Conservation (phyloP, 371 early-diverging fungal genomes). For the Coemansia sp. region DNA sequence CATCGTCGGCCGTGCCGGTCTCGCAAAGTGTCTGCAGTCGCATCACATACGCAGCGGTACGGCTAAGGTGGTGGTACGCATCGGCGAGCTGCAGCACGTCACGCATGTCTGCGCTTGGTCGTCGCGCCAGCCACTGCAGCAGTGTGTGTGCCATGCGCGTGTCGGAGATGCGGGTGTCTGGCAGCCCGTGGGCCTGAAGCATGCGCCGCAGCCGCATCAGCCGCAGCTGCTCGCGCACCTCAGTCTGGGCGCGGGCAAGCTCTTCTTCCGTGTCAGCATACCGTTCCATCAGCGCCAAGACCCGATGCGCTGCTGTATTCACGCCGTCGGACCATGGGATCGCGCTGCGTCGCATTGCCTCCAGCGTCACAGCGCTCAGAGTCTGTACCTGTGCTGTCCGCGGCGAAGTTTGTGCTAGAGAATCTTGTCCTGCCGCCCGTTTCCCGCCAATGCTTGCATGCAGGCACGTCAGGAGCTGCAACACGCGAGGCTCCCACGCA, state of each 20-base stretch:
- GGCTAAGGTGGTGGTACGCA: conserved; percentile 58
- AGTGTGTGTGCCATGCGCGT: conserved; percentile 50
- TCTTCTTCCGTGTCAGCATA: conserved; percentile 12
- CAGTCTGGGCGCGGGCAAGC: conserved; percentile 22
- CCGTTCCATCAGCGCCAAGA: conserved; percentile 9
- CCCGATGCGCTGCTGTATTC: conserved; percentile 44
- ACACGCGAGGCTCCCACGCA: conserved; percentile 56
- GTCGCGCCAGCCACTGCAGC: conserved; percentile 36
- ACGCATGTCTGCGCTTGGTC: conserved; percentile 46
- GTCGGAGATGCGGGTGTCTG: conserved; percentile 56
- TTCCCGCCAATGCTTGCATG: conserved; percentile 6
- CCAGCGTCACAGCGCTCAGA: conserved; percentile 47
- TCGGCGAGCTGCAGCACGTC: conserved; percentile 61
- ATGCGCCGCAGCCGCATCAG: conserved; percentile 58
- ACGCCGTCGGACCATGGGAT: conserved; percentile 58
- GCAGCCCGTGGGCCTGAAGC: conserved; percentile 56
- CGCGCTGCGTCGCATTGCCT: conserved; percentile 56
- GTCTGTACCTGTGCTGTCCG: conserved; percentile 5
- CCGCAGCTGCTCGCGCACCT: conserved; percentile 56
- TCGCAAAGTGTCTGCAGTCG: conserved; percentile 52
- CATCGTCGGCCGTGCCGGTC: conserved; percentile 18
- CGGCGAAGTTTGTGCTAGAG: not conserved
- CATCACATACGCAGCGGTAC: conserved; percentile 53
- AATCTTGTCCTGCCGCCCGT: not conserved
- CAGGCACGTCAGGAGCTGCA: conserved; percentile 47